phyloP scores from a whole-genome alignment of 108 stramenopile species.

The Fragilaria radians region DNA sequence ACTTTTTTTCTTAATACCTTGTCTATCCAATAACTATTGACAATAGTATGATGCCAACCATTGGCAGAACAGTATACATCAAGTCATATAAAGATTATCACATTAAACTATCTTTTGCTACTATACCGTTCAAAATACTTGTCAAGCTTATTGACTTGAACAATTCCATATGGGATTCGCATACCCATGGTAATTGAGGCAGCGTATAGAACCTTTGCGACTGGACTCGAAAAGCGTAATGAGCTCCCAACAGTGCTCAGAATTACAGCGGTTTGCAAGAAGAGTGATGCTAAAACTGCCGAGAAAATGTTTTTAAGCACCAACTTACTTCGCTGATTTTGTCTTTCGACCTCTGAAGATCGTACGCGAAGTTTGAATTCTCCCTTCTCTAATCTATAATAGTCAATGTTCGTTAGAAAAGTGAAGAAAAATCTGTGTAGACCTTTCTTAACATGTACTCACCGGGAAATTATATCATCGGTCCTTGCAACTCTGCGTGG shows the following conservation, averaged over 20 bases:
- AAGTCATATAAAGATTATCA: too few species aligned
- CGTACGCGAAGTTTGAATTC: constrained; percentile 91
- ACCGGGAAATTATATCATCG: constrained; percentile 68
- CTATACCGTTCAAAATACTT: constrained; percentile 76
- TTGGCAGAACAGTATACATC: too few species aligned
- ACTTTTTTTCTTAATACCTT: too few species aligned
- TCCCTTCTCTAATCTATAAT: constrained; percentile 72
- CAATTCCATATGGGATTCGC: constrained; percentile 59
- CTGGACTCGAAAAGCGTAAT: constrained; percentile 23
- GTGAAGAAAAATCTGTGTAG: too few species aligned
- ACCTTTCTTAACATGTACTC: too few species aligned
- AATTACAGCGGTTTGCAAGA: constrained; percentile 60
- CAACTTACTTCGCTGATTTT: constrained; percentile 75
- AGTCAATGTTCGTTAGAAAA: too few species aligned
- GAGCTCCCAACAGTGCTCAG: constrained; percentile 55
- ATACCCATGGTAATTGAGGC: constrained; percentile 54
- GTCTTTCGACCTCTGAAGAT: constrained; percentile 86
- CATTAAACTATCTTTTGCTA: constrained; percentile 37
- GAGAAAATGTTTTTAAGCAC: constrained; percentile 77
- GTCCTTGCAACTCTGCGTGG: constrained; percentile 79
- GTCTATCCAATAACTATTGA: too few species aligned
- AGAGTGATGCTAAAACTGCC: constrained; percentile 57
- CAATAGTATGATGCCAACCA: too few species aligned
- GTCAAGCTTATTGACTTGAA: constrained; percentile 62
- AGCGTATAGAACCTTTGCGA: constrained; percentile 42